phyloP scores from a whole-genome alignment of 2,329 filamentous ascomycete species.

The Zymoseptoria tritici region DNA sequence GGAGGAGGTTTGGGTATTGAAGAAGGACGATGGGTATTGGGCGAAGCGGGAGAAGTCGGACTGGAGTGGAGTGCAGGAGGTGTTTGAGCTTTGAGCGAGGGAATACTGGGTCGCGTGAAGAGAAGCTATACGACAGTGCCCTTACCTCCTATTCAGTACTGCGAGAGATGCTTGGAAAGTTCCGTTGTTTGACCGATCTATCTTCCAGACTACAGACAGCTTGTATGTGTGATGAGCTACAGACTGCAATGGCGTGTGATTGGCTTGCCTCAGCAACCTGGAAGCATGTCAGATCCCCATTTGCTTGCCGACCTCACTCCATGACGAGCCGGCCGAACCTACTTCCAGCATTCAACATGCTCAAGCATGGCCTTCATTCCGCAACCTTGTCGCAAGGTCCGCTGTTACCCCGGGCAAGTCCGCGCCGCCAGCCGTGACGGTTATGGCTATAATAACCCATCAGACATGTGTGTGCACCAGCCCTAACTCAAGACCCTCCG shows the following conservation, averaged over 20 bases:
- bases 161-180: not conserved
- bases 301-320: not conserved
- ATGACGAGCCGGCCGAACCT: not conserved
- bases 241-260: not conserved
- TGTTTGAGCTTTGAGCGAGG: constrained; percentile 39
- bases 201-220: too few species aligned
- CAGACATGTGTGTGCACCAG: too few species aligned
- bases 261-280: not conserved
- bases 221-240: not conserved
- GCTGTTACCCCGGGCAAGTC: not conserved
- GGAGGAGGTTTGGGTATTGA: constrained; percentile 54
- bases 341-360: not conserved
- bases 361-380: not conserved
- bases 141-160: not conserved
- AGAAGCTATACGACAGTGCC: not conserved
- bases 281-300: not conserved
- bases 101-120: not conserved
- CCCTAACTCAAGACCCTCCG: too few species aligned
- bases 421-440: too few species aligned
- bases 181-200: not conserved
- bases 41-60: constrained; percentile 64
- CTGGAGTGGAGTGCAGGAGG: constrained; percentile 54
- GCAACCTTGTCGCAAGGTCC: not conserved
- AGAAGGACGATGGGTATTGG: constrained; percentile 84
- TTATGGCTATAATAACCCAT: too few species aligned